A percentile compares a stretch with the other conserved stretches of the same genome.
These are phyloP conservation scores for Ceratobasidium sp. DNA, from an alignment of 1,284 basidiomycete genomes.

Conservation along the genomic window DNA sequence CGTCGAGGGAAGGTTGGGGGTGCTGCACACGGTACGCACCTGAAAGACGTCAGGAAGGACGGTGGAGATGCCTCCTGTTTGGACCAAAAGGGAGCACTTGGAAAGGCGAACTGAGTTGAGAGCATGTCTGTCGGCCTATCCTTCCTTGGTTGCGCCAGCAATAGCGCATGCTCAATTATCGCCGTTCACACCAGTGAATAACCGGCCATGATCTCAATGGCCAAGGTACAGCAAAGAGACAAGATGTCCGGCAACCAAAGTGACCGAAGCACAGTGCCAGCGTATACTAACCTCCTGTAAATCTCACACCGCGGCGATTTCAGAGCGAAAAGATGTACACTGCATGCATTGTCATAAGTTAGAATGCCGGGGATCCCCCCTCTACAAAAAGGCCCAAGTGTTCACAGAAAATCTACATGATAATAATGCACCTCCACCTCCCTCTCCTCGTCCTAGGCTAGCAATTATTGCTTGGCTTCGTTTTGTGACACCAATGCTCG, in stretches of 20 bases:
- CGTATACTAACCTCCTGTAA: constrained; percentile 10
- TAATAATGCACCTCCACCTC: constrained; percentile 14
- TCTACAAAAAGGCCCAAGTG: constrained; percentile 36
- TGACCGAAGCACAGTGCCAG: constrained; percentile 2
- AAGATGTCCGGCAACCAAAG: constrained; percentile 21
- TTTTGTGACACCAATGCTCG: constrained; percentile 35
- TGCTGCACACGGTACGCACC: neutral
- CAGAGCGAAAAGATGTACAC: constrained; percentile 14
- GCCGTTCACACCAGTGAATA: neutral
- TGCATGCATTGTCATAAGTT: constrained; percentile 36
- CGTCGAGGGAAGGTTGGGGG: neutral
- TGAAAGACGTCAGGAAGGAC: neutral
- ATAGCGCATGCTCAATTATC: neutral
- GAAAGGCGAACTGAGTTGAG: neutral
- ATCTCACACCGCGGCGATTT: constrained; percentile 33
- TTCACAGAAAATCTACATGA: constrained; percentile 31
- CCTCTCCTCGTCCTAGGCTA: constrained; percentile 1
- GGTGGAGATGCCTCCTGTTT: neutral
- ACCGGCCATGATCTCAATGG: neutral
- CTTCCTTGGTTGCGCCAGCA: neutral
- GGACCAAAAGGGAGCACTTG: neutral
- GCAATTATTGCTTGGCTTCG: constrained; percentile 22
- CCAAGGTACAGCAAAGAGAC: neutral
- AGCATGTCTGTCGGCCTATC: neutral
- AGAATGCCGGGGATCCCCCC: constrained; percentile 32